phyloP scores from a whole-genome alignment of 1,284 basidiomycete species.

The Trametes hirsuta region DNA sequence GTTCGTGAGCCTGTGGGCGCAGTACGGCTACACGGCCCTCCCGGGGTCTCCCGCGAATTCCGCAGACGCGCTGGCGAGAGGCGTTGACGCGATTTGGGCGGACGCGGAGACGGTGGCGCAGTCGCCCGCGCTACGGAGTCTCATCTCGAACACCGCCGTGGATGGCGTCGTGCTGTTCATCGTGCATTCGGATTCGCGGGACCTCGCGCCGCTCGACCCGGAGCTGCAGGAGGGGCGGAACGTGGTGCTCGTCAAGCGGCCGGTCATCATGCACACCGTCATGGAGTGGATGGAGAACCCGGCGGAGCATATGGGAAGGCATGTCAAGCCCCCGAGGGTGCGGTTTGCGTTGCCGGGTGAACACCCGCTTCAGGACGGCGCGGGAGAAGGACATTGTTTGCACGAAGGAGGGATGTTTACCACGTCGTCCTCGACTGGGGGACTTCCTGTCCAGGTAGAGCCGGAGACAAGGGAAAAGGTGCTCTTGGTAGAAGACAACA shows the following conservation, averaged over 20 bases:
- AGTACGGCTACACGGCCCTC: slow-evolving; percentile 23
- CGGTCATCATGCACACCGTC: slow-evolving; percentile 32
- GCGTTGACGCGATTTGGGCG: slow-evolving; percentile 32
- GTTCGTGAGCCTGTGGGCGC: slow-evolving; percentile 27
- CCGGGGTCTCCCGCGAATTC: slow-evolving; percentile 11
- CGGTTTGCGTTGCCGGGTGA: slow-evolving; percentile 32
- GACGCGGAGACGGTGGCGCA: slow-evolving; percentile 29
- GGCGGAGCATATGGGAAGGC: slow-evolving; percentile 25
- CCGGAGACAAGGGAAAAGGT: slow-evolving; percentile 15
- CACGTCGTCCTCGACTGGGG: too few species aligned
- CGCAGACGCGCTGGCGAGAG: slow-evolving; percentile 22
- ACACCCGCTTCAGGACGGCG: background rate
- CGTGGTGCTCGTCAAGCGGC: slow-evolving; percentile 34
- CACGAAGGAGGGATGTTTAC: too few species aligned
- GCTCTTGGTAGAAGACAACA: slow-evolving; percentile 35
- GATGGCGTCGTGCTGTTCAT: slow-evolving; percentile 24
- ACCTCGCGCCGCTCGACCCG: slow-evolving; percentile 29
- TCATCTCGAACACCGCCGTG: slow-evolving; percentile 13
- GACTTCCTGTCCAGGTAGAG: background rate
- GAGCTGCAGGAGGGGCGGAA: slow-evolving; percentile 25
- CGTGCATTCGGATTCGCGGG: slow-evolving; percentile 28
- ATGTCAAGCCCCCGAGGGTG: slow-evolving; percentile 25
- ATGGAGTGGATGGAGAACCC: slow-evolving; percentile 29
- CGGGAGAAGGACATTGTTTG: too few species aligned
- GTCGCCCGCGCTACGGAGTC: slow-evolving; percentile 23